Percentiles rank a stretch among this genome's conserved stretches.
Conservation (phyloP, 192 early-diverging fungal genomes). For the Gonapodya prolifera region DNA sequence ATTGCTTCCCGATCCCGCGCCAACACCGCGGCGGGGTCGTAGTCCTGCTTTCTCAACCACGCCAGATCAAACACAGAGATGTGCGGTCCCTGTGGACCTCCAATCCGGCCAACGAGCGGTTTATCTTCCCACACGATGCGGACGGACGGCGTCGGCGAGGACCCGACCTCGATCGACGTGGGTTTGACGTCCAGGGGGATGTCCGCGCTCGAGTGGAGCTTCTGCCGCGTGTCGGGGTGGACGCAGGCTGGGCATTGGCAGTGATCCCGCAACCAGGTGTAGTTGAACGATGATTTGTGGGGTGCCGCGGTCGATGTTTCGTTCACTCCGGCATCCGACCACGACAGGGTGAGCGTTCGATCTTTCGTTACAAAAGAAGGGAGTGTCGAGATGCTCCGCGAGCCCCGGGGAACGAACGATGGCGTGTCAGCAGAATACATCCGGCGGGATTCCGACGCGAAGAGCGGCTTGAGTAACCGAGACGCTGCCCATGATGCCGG, state of each 20-base stretch:
- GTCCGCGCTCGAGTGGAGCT: constrained; percentile 25
- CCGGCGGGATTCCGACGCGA: too few species aligned
- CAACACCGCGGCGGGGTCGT: neutral
- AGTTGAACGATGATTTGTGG: constrained; percentile 2
- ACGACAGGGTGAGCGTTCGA: neutral
- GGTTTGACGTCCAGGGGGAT: neutral
- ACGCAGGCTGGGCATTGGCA: constrained; percentile 32
- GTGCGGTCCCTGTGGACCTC: neutral
- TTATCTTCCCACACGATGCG: neutral
- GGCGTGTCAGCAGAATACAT: too few species aligned
- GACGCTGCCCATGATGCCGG: too few species aligned
- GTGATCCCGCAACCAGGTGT: constrained; percentile 38
- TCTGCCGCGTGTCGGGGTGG: constrained; percentile 35
- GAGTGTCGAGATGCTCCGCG: too few species aligned
- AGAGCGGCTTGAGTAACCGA: too few species aligned
- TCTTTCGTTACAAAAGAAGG: neutral
- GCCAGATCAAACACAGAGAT: neutral
- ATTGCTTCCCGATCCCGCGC: neutral
- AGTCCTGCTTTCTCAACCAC: neutral
- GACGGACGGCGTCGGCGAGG: neutral
- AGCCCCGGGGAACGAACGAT: too few species aligned
- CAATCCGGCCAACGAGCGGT: neutral
- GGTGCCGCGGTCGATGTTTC: neutral
- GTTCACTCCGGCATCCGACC: neutral
- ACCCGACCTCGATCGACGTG: neutral